Percentiles rank a stretch among this genome's conserved stretches.
Conservation (phyloP, 208 protist genomes). For the Trypanosoma caninum region DNA sequence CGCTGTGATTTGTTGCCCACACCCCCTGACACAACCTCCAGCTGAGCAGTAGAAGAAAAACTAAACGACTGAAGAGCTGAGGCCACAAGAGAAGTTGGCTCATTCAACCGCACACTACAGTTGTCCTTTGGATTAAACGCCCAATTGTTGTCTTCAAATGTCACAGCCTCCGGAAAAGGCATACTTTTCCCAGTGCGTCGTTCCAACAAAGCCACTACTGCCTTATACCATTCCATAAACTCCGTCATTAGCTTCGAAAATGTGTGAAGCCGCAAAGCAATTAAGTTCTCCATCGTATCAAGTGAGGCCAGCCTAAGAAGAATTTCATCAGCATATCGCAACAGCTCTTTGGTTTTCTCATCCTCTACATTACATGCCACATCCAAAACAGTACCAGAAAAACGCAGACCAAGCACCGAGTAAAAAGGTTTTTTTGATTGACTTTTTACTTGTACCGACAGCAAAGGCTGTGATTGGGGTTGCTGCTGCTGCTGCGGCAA, state of each 20-base stretch:
- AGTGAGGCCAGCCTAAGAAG: background rate
- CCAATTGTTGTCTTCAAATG: slow-evolving; percentile 18
- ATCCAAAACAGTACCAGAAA: background rate
- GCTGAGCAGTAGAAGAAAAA: background rate
- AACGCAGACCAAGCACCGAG: background rate
- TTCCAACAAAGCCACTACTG: background rate
- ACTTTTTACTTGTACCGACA: background rate
- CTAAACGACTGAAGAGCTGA: slow-evolving; percentile 25
- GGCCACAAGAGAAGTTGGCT: slow-evolving; percentile 49
- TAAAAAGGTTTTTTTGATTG: background rate
- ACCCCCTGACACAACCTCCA: background rate
- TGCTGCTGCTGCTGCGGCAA: background rate
- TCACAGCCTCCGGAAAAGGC: background rate
- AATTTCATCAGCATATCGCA: slow-evolving; percentile 12
- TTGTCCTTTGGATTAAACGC: slow-evolving; percentile 1
- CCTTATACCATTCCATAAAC: slow-evolving; percentile 20
- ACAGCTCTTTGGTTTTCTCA: slow-evolving; percentile 2
- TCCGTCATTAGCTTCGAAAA: slow-evolving; percentile 9
- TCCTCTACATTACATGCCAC: background rate
- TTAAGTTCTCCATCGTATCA: slow-evolving; percentile 4
- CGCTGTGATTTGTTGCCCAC: background rate
- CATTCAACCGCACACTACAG: slow-evolving; percentile 32
- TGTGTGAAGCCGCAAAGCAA: background rate
- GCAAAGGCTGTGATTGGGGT: background rate
- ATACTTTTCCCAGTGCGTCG: slow-evolving; percentile 2